Evolutionary conservation across 208 protist species (phyloP).

Genomic region (Tritrichomonas foetus): DNA sequence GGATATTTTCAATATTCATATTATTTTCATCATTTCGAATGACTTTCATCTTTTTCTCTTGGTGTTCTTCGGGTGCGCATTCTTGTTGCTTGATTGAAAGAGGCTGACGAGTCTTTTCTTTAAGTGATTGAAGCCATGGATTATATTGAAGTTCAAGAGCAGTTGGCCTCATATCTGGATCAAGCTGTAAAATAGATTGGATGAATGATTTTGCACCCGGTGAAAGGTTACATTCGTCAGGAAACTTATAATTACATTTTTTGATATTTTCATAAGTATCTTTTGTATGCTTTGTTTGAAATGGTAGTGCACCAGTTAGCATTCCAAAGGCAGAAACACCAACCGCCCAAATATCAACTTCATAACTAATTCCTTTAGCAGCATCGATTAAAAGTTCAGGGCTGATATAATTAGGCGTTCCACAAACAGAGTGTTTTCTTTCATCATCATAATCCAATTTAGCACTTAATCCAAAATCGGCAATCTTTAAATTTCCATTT

Average conservation of each 20-base stretch:
- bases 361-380: slow-evolving; percentile 76
- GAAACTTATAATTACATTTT: slow-evolving; percentile 80
- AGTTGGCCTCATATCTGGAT: slow-evolving; percentile 71
- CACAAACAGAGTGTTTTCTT: slow-evolving; percentile 63
- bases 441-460: slow-evolving; percentile 77
- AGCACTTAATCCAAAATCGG: slow-evolving; percentile 82
- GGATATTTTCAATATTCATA: no score
- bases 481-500: slow-evolving; percentile 75
- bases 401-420: slow-evolving; percentile 36
- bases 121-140: slow-evolving; percentile 52
- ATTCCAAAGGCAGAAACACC: slow-evolving; percentile 82
- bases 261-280: slow-evolving; percentile 86
- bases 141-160: slow-evolving; percentile 72
- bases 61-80: no score
- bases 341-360: slow-evolving; percentile 93
- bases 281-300: slow-evolving; percentile 88
- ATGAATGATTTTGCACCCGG: slow-evolving; percentile 75
- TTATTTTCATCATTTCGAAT: no score
- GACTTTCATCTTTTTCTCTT: no score
- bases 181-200: slow-evolving; percentile 61
- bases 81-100: no score
- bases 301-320: slow-evolving; percentile 83
- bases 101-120: no score
- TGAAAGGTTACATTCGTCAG: slow-evolving; percentile 64
- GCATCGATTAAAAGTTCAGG: slow-evolving; percentile 9